phyloP scores from a whole-genome alignment of 345 rosid species.

The Linum trigynum region DNA sequence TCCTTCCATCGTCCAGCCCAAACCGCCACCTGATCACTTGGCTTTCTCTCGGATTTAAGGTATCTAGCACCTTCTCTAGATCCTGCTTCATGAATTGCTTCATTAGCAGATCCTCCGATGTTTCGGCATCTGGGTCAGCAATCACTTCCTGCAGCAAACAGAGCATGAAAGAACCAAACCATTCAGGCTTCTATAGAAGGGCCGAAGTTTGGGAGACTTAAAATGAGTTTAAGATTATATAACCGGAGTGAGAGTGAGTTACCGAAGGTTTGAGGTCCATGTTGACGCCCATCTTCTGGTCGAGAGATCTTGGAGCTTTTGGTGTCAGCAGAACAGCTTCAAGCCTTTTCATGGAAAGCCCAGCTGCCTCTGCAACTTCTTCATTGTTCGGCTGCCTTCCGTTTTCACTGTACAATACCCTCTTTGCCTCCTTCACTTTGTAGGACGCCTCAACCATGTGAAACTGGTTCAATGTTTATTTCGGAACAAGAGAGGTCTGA shows the following conservation, averaged over 20 bases:
- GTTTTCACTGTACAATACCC: constrained; percentile 54
- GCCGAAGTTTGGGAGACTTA: background rate
- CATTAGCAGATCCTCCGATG: constrained; percentile 56
- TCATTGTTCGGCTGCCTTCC: constrained; percentile 67
- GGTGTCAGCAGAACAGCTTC: constrained; percentile 63
- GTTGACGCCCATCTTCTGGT: constrained; percentile 73
- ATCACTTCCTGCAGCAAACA: constrained; percentile 55
- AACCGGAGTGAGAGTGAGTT: constrained; percentile 12
- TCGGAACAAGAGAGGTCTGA: background rate
- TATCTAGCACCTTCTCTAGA: constrained; percentile 67
- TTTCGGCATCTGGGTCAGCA: constrained; percentile 68
- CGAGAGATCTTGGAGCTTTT: constrained; percentile 80
- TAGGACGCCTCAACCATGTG: constrained; percentile 94
- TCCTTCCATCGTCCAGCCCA: constrained; percentile 82
- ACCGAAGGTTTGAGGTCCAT: constrained; percentile 81
- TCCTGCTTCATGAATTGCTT: constrained; percentile 80
- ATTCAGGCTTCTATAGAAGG: background rate
- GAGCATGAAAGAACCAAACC: background rate
- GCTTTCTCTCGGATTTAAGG: constrained; percentile 60
- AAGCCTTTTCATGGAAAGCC: constrained; percentile 83
- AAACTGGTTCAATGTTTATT: constrained; percentile 33
- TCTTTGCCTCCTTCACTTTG: constrained; percentile 80
- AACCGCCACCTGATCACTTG: constrained; percentile 79
- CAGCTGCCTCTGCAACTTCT: constrained; percentile 82
- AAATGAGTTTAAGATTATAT: background rate